Evolutionary conservation across 306 rosid genomes (phyloP).

Genomic region (Amphicarpaea edgeworthii): DNA sequence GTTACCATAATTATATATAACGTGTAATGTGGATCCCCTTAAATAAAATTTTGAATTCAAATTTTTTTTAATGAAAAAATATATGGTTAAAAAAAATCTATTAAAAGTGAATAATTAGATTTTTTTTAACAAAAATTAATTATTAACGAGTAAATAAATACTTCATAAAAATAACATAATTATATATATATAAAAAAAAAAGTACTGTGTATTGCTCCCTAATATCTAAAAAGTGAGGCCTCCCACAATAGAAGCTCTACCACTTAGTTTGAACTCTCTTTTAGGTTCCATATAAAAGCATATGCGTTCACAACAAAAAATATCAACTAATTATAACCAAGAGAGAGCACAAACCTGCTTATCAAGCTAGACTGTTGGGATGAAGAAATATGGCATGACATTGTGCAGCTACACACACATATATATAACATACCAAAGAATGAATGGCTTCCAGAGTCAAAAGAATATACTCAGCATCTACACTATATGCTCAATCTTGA

Average conservation of each 20-base stretch:
- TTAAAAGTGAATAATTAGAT: no score
- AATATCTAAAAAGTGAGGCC: background rate
- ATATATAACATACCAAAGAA: background rate
- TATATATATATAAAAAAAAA: no score
- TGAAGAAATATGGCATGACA: background rate
- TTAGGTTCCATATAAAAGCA: background rate
- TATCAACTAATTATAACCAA: no score
- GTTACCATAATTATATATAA: background rate
- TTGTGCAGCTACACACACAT: background rate
- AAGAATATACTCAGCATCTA: slow-evolving; percentile 4
- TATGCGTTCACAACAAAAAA: no score
- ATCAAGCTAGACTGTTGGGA: background rate
- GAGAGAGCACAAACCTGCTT: slow-evolving; percentile 38
- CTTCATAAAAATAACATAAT: no score
- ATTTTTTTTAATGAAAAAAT: no score
- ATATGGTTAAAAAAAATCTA: no score
- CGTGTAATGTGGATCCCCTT: no score
- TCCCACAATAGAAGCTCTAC: background rate
- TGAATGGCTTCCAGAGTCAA: background rate
- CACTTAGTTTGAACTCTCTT: slow-evolving; percentile 2
- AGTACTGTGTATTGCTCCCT: background rate
- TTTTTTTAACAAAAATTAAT: no score
- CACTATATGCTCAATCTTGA: slow-evolving; percentile 1
- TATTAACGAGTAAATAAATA: no score
- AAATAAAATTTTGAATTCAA: no score